Evolutionary conservation across 148 eudicot species (phyloP).

Genomic region (Silene latifolia): DNA sequence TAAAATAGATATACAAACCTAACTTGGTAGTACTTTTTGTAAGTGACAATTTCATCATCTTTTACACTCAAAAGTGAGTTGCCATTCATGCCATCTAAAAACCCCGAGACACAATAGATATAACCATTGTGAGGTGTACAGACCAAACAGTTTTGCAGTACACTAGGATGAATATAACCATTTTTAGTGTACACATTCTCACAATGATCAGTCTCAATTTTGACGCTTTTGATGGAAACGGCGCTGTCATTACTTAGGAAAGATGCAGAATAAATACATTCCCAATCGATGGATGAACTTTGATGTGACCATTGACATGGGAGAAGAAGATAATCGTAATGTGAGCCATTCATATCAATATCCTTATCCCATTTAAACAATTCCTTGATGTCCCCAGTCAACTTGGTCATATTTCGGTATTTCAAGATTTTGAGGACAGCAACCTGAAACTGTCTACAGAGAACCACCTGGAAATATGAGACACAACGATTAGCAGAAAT

Average conservation of each 20-base stretch:
- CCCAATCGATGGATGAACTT: slow-evolving; percentile 53
- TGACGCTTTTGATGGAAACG: slow-evolving; percentile 10
- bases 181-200: slow-evolving; percentile 35
- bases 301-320: slow-evolving; percentile 36
- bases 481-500: slow-evolving; percentile 8
- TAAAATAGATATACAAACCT: slow-evolving; percentile 31
- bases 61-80: slow-evolving; percentile 36
- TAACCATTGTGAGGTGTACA: slow-evolving; percentile 70
- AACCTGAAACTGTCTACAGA: slow-evolving; percentile 56
- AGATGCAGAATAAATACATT: slow-evolving; percentile 42
- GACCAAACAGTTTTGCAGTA: slow-evolving; percentile 60
- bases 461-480: slow-evolving; percentile 39
- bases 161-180: slow-evolving; percentile 43
- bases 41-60: slow-evolving; percentile 38
- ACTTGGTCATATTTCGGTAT: slow-evolving; percentile 36
- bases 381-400: slow-evolving; percentile 28
- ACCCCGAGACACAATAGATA: slow-evolving; percentile 50
- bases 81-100: slow-evolving; percentile 42
- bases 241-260: slow-evolving; percentile 16
- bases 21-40: slow-evolving; percentile 54
- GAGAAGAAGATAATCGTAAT: slow-evolving; percentile 65
- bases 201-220: slow-evolving; percentile 3
- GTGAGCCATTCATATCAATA: slow-evolving; percentile 15
- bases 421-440: slow-evolving; percentile 50
- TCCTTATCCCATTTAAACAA: slow-evolving; percentile 10